Base-by-base conservation (phyloP, 2,329 filamentous ascomycete genomes). In the Scedosporium apiospermum region DNA sequence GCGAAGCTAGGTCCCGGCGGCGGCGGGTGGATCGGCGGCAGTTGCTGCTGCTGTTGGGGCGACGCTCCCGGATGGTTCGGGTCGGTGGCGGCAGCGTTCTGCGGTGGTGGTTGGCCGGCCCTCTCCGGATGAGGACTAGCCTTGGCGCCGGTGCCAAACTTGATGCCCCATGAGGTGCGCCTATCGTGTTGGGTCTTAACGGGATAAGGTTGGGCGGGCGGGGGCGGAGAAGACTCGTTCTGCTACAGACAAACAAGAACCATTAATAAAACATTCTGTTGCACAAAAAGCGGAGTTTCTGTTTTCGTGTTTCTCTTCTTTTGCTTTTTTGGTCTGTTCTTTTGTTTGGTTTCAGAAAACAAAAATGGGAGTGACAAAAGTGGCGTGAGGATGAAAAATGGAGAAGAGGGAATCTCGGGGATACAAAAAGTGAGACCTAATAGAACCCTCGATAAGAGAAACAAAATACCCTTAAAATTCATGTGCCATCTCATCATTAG, bases 141-240 rank as follows among this genome's bases (percentile, higher is more conserved):
- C 21, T 51, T 34, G 62, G 74, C 70, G 66, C 71, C 74, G 59
- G 70, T 63, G 65, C 74, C 69, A 66, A 76, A 66, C 64, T 70
- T 70, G 69, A 79, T 64, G 58, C 74, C 75, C 79, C 78, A 81
- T 26, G 79, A 80, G 58, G 72, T 71, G 62, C 77, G 76, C 62
- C 76, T 74, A 64, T 77, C 75, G 66, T 68, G 64, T 71, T 76
- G 74, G 66, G 66, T 66, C 66, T 72, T 65, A 64, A 65, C 72
- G 67, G 70, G 67, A 68, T 74, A 42, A 62, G 38, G 60, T 34
- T 57, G 73, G 67, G 72, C 72, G 14, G 42, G 51, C 70, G 69
- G 67, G 63, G 72, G 69, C 66, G 72, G 68, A 58, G 67, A 68
- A 63, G 68, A 63, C 67, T 78, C 75, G 73, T 65, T 73, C 74